Base-by-base conservation (phyloP, 2,329 filamentous ascomycete species). In the Paracorniculantispora psalliotae region DNA sequence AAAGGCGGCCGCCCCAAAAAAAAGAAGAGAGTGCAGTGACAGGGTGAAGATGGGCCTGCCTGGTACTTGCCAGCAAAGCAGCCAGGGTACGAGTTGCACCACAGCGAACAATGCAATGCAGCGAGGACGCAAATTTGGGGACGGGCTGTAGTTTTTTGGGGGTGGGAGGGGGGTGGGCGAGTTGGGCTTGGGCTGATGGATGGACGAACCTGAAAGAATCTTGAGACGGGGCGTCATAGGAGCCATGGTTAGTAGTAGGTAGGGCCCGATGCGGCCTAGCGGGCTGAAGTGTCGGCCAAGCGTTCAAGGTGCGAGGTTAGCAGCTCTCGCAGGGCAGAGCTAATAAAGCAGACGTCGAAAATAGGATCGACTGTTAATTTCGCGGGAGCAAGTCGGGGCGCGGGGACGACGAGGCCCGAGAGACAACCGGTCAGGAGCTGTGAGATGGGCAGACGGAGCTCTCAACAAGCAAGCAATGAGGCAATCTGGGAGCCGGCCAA, bases 141-240 rank as follows among this genome's bases (percentile, higher is more conserved):
- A 50, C 8, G 12, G 54, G 23, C 30, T 43, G 54, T 39, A 41
- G 21, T 52, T 60, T 35, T 54, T 61, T 61, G 59, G 54, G 50
- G 57, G 60, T 59, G 57, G 19, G 50, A 46, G 28, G 39, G 57
- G 43, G 37, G 48, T 58, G 56, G 37, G 37, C 21, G 37, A 46
- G 43, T 57, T 35, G 39, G 52, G 46, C 15, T 33, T 52, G 26
- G 57, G 57, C 57, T 59, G 56, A 67, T 68, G 67, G 68, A 68
- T 70, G 68, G 66, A 80, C 82, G 74, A 75, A 84, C 82, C 82
- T 80, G 81, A 82, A 71, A 84, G 77, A 73, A 83, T 78, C 76
- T 79, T 83, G 73, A 81, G 78, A 75, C 81, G 81, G 74, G 82
- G 81, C 72, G 81, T 76, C 72, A 78, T 75, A 73, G 82, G 81